Percentiles rank a stretch among this genome's conserved stretches.
Conservation (phyloP, 768 basidiomycete genomes). For the Mrakia gelida region DNA sequence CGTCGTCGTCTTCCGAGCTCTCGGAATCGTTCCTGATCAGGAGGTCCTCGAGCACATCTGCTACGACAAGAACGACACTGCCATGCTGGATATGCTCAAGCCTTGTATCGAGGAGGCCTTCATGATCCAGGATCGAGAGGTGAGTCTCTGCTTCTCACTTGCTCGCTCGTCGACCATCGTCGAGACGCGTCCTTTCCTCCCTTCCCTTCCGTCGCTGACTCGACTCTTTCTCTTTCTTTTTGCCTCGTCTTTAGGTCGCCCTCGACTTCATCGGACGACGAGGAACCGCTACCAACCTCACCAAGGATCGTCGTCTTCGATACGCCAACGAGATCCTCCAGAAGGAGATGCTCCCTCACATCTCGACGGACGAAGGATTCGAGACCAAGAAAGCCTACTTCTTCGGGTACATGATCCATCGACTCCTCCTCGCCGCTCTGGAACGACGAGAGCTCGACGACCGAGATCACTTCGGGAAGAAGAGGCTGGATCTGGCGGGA, state of each 20-base stretch:
- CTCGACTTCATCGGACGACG: slow-evolving; percentile 98
- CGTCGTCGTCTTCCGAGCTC: slow-evolving; percentile 96
- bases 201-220: background rate
- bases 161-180: too few species aligned
- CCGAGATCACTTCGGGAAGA: slow-evolving; percentile 99
- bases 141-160: slow-evolving; percentile 39
- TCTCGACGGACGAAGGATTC: slow-evolving; percentile 91
- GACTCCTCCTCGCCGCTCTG: slow-evolving; percentile 84
- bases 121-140: slow-evolving; percentile 94
- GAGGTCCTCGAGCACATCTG: slow-evolving; percentile 98
- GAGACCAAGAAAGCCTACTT: slow-evolving; percentile 99
- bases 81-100: slow-evolving; percentile 96
- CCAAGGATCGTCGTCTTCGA: slow-evolving; percentile 84
- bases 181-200: background rate
- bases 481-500: slow-evolving; percentile 91
- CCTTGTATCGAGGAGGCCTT: slow-evolving; percentile 98
- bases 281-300: slow-evolving; percentile 88
- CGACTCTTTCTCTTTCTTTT: background rate
- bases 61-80: slow-evolving; percentile 92
- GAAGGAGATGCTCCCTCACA: slow-evolving; percentile 97
- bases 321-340: slow-evolving; percentile 97
- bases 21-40: slow-evolving; percentile 94
- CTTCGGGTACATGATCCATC: slow-evolving; percentile 99
- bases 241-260: slow-evolving; percentile 51
- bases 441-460: slow-evolving; percentile 95